Evolutionary conservation across 257 asterid species (phyloP), one percentile per base, ranked within the genome.

Genomic region (Plantago elongata): DNA sequence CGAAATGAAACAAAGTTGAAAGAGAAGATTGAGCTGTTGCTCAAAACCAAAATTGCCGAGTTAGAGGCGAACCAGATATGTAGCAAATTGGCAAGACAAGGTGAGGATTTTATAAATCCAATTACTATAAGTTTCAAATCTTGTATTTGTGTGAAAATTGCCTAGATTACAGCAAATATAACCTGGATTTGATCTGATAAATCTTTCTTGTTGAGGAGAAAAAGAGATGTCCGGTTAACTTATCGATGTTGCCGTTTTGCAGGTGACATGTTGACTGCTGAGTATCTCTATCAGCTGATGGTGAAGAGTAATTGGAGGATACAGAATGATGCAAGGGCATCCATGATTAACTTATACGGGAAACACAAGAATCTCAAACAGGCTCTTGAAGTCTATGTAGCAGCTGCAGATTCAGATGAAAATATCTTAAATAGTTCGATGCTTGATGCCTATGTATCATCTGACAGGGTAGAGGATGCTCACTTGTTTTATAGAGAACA

Each of bases 401-500:
- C 72, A 34, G 73, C 73, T 63, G 74, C 69, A 16, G 74, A 69
- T 56, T 77, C 80, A 54, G 57, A 71, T 51, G 72, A 63, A 65
- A 73, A 68, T 65, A 72, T 59, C 46, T 3, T 83, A 38, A 84
- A 78, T 69, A 79, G 72, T 61, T 74, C 94, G 4, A 81, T 89
- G 84, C 60, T 86, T 60, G 92, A 79, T 73, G 88, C 93, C 51
- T 85, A 71, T 74, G 75, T 70, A 27, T 58, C 77, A 65, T 86
- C 86, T 60, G 70, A 71, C 60, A 89, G 79, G 73, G 87, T 72
- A 76, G 80, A 77, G 57, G 89, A 89, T 44, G 95, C 95, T 2
- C 84, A 78, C 74, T 48, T 77, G 71, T 80, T 92, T 72, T 89
- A 79, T 75, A 86, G 72, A 75, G 83, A 92, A 71, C 89, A 71